phyloP scores from a whole-genome alignment of 495 filamentous ascomycete species.

The Aspergillus sparsus region DNA sequence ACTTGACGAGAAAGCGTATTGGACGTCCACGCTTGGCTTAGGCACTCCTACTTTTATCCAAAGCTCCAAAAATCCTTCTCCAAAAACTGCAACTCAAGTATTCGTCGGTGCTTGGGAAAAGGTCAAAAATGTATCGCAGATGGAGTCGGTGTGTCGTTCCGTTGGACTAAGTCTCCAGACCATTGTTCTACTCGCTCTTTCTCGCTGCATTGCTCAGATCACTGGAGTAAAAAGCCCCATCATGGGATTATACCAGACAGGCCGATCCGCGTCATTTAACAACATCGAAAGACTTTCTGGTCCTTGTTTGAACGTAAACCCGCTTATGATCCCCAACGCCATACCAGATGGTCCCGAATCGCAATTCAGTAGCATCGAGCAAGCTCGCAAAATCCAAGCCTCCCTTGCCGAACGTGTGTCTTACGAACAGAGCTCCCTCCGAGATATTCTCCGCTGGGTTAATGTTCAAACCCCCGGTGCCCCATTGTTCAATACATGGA shows the following conservation, averaged over 20 bases:
- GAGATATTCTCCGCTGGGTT: constrained; percentile 27
- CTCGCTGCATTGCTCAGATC: constrained; percentile 28
- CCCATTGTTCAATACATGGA: constrained; percentile 36
- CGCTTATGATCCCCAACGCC: constrained; percentile 24
- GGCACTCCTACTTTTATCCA: constrained; percentile 24
- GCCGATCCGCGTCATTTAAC: constrained; percentile 30
- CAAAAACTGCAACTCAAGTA: constrained; percentile 17
- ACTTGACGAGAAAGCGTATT: constrained; percentile 28
- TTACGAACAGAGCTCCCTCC: constrained; percentile 36
- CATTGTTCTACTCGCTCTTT: constrained; percentile 33
- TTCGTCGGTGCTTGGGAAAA: constrained; percentile 30
- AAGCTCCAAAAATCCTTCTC: neutral
- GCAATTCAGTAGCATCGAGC: constrained; percentile 1
- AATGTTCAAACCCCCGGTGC: constrained; percentile 9
- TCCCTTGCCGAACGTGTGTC: constrained; percentile 32
- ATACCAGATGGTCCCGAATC: neutral
- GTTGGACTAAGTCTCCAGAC: constrained; percentile 28
- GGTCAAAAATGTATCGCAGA: constrained; percentile 24
- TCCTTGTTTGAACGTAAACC: constrained; percentile 37
- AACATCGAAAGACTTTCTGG: constrained; percentile 26
- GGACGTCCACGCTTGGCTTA: constrained; percentile 21
- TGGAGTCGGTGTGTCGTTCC: constrained; percentile 25
- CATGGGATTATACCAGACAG: constrained; percentile 39
- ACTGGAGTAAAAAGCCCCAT: constrained; percentile 26
- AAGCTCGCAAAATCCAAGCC: constrained; percentile 26